A percentile compares a stretch with the other conserved stretches of the same genome.
Evolutionary conservation across 2,329 filamentous ascomycete species (phyloP).

Genomic region (Teratosphaeria destructans): DNA sequence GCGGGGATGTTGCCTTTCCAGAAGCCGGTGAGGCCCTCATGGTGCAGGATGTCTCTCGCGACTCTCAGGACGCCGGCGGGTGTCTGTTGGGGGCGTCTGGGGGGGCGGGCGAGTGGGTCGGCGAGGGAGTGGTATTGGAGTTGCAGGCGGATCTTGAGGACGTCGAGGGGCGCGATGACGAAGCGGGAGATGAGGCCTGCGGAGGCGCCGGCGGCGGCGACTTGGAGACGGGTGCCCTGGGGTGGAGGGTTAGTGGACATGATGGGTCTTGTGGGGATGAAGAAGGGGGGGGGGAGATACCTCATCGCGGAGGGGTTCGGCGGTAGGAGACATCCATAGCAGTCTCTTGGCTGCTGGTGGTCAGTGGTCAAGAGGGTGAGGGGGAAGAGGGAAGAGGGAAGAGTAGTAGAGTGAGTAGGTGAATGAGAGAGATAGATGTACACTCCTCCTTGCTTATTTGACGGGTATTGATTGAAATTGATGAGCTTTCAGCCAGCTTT

Average conservation of each 20-base stretch:
- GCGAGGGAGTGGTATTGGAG: slow-evolving; percentile 79
- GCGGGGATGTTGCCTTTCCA: slow-evolving; percentile 99
- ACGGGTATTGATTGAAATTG: not conserved
- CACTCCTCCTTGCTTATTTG: not conserved
- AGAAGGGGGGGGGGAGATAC: slow-evolving; percentile 27
- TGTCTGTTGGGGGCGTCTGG: slow-evolving; percentile 7
- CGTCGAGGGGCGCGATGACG: slow-evolving; percentile 87
- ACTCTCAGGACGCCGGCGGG: slow-evolving; percentile 15
- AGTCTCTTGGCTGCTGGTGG: not conserved
- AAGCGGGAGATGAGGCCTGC: slow-evolving; percentile 89
- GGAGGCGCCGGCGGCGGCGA: slow-evolving; percentile 54
- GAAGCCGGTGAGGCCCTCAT: slow-evolving; percentile 74
- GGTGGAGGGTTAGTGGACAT: slow-evolving; percentile 6
- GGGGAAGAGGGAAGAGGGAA: not conserved
- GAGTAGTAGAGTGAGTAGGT: not conserved
- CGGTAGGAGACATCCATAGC: slow-evolving; percentile 54
- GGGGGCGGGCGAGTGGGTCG: slow-evolving; percentile 53
- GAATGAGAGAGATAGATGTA: too few species aligned
- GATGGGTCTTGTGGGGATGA: not conserved
- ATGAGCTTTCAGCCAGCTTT: not conserved
- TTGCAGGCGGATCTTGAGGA: slow-evolving; percentile 95
- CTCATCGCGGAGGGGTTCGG: slow-evolving; percentile 60
- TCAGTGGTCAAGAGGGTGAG: not conserved
- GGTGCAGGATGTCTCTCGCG: slow-evolving; percentile 55
- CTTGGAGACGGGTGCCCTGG: slow-evolving; percentile 56